phyloP scores from a whole-genome alignment of 2,329 filamentous ascomycete genomes.

The Aureobasidium pullulans region DNA sequence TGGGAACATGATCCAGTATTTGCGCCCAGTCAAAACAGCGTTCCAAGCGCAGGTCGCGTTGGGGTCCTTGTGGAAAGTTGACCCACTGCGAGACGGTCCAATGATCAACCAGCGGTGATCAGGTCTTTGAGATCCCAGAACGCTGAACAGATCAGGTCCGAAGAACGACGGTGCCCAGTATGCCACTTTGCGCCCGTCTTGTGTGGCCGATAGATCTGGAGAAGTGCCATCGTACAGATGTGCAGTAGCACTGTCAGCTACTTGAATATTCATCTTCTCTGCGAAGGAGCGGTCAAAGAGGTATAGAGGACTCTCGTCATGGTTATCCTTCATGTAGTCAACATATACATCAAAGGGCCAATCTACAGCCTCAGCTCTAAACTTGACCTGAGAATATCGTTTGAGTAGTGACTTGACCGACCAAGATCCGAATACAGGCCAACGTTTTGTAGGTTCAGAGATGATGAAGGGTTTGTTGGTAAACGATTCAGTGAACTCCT shows the following conservation, averaged over 20 bases:
- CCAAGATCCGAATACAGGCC: constrained; percentile 74
- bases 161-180: constrained; percentile 84
- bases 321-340: constrained; percentile 70
- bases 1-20: constrained; percentile 99
- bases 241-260: constrained; percentile 41
- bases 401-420: constrained; percentile 57
- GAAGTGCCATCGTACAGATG: constrained; percentile 13
- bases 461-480: constrained; percentile 79
- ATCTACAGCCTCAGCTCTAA: constrained; percentile 88
- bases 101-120: constrained; percentile 91
- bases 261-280: constrained; percentile 69
- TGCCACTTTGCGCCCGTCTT: constrained; percentile 35
- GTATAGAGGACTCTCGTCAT: constrained; percentile 85
- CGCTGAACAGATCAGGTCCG: constrained; percentile 73
- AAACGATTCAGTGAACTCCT: constrained; percentile 70
- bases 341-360: constrained; percentile 79
- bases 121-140: constrained; percentile 69
- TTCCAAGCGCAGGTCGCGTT: constrained; percentile 82
- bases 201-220: constrained; percentile 19
- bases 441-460: constrained; percentile 69
- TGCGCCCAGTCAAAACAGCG: constrained; percentile 77
- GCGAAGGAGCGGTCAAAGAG: constrained; percentile 84
- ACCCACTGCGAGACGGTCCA: constrained; percentile 78
- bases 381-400: constrained; percentile 60
- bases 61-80: constrained; percentile 85